Evolutionary conservation across 495 filamentous ascomycete genomes (phyloP), one percentile per base, ranked within the genome.

Genomic region (Hapsidospora chrysogenum): DNA sequence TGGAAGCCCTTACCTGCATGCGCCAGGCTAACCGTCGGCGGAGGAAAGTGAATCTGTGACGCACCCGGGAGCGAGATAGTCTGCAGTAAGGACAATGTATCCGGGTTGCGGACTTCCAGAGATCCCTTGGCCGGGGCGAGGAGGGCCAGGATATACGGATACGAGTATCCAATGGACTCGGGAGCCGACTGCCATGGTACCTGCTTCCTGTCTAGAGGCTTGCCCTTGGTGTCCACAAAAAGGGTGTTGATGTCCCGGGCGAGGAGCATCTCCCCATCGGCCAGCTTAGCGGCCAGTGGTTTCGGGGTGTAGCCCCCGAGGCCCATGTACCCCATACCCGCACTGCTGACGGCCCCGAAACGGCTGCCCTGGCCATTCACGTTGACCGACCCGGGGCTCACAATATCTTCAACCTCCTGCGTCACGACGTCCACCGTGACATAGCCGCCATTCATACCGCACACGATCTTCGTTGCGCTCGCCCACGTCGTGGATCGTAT

Each of bases 161-260:
- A 95, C 28, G 83, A 92, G 48, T 94, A 96, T 27, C 86, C 92
- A 35, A 99, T 72, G 30, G 77, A 71, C 40, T 92, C 85, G 2
- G 89, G 92, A 1, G 85, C 85, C 34, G 74, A 64, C 19, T 76
- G 70, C 89, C 89, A 99, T 8, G 84, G 85, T 18, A 96, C 73
- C 55, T 95, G 87, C 28, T 81, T 68, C 47, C 83, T 79, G 14
- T 87, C 80, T 2, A 92, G 49, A 1, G 85, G 66, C 38, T 82
- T 85, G 1, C 85, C 92, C 6, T 85, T 67, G 17, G 71, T 67
- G 38, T 92, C 75, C 39, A 93, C 80, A 45, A 96, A 99, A 28
- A 92, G 61, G 1, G 85, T 92, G 48, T 95, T 93, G 47, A 94
- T 83, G 46, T 99, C 89, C 52, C 93, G 95, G 8, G 89, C 81